Base-by-base conservation (phyloP, 257 asterid species). In the Solanum etuberosum region DNA sequence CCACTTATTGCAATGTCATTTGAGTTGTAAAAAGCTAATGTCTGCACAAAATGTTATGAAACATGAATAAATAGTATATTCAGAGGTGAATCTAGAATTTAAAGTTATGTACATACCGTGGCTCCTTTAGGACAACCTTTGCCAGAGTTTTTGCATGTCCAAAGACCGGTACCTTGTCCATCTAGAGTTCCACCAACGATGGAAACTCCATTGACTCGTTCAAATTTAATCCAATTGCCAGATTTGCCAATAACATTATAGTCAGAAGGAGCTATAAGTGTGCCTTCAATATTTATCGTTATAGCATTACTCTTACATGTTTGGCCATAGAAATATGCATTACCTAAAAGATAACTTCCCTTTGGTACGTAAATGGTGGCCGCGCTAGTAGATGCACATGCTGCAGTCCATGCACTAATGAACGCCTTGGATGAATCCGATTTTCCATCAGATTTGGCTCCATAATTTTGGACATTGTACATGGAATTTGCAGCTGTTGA, bases 81-180 rank as follows among this genome's bases (percentile, higher is more conserved):
- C 2, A 67, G 23, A 31, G 40, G n/a, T 70, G 40, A 31, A 70
- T 31, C 6, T 1, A 31, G 15, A 70, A 32, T 32, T 32, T 70
- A 31, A 21, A 4, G 3, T 32, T 70, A 67, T 65, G 23, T 8
- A 32, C 80, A 80, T 92, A 95, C 98, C 89, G 97, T 94, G 0
- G 88, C 90, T 9, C 98, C 98, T 7, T 9, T 20, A 5, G 96
- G 94, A 34, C 98, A 95, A 31, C 48, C 89, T 13, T 20, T 80
- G 90, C 90, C 85, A 15, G 92, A 82, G 43, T 54, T 86, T 88
- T 95, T 95, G 89, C 97, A 95, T 20, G 90, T 90, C 98, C 98
- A 95, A 86, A 95, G 86, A 77, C 85, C 61, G 13, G 90, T 68
- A 8, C 98, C 98, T 70, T 40, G 95, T n/a, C 90, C 97, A 40